Evolutionary conservation across 163 green algal species (phyloP).

Genomic region (Scenedesmus sp.): DNA sequence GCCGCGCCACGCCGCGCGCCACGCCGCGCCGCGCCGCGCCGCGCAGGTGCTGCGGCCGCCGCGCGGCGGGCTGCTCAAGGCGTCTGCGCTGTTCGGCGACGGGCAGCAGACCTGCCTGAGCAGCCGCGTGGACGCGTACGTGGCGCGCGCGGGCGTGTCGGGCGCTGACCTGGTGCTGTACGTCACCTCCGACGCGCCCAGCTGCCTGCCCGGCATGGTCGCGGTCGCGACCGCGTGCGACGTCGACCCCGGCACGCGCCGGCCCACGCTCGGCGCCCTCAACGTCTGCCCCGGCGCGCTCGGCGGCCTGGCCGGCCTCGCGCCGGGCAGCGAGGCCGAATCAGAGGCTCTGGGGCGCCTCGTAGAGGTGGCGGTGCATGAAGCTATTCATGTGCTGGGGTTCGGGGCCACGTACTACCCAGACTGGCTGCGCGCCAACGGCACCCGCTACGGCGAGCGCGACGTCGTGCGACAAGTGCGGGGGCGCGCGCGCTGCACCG

Average conservation of each 20-base stretch:
- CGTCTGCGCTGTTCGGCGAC: slow-evolving; percentile 12
- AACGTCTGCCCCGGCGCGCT: slow-evolving; percentile 20
- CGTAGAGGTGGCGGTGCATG: slow-evolving; percentile 32
- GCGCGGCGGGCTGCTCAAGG: neutral
- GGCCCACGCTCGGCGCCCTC: slow-evolving; percentile 22
- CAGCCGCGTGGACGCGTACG: neutral
- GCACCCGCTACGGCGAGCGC: neutral
- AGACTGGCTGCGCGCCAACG: slow-evolving; percentile 18
- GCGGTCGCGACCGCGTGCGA: slow-evolving; percentile 30
- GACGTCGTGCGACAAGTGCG: slow-evolving; percentile 2
- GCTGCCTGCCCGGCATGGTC: slow-evolving; percentile 37
- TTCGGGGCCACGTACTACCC: slow-evolving; percentile 16
- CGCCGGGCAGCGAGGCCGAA: neutral
- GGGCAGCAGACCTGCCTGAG: slow-evolving; percentile 20
- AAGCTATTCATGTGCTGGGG: slow-evolving; percentile 30
- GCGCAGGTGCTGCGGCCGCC: slow-evolving; percentile 19
- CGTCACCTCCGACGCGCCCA: neutral
- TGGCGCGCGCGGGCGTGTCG: neutral
- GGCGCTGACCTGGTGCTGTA: slow-evolving; percentile 30
- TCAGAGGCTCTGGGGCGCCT: neutral
- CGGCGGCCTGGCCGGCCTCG: neutral
- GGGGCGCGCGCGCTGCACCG: neutral
- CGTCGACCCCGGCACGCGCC: slow-evolving; percentile 1
- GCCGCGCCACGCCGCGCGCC: neutral
- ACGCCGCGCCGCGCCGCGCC: neutral